A percentile compares a stretch with the other conserved stretches of the same genome.
Conservation (phyloP, 441 rosid genomes). For the Theobroma grandiflorum region DNA sequence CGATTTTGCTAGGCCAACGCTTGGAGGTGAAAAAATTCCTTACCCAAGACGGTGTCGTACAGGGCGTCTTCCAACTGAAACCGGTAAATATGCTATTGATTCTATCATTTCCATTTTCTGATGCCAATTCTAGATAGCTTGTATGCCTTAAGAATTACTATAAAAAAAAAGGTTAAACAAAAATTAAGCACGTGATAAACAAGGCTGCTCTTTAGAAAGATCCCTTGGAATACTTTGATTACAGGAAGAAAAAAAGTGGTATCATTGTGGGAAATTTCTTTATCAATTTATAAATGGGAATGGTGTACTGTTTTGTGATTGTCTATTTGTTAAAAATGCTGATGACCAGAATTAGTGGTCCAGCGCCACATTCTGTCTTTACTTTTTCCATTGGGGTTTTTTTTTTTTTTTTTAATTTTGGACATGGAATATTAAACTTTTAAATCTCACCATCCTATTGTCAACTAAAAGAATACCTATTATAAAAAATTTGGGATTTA, state of each 20-base stretch:
- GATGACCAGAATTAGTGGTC: neutral
- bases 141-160: neutral
- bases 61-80: constrained; percentile 64
- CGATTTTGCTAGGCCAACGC: constrained; percentile 65
- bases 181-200: constrained; percentile 1
- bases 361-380: neutral
- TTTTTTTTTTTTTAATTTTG: neutral
- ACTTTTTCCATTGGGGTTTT: neutral
- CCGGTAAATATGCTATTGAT: constrained; percentile 46
- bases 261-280: neutral
- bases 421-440: neutral
- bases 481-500: neutral
- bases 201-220: neutral
- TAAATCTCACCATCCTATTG: neutral
- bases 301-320: neutral
- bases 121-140: neutral
- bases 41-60: constrained; percentile 96
- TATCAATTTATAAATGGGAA: neutral
- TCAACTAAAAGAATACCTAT: neutral
- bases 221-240: neutral
- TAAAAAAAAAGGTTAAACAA: neutral
- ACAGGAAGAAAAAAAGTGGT: neutral
- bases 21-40: constrained; percentile 76
- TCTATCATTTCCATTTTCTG: neutral
- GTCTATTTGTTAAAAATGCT: neutral